These are phyloP conservation scores for Diplotaxis tenuifolia DNA, from an alignment of 345 rosid species.

Conservation along the genomic window DNA sequence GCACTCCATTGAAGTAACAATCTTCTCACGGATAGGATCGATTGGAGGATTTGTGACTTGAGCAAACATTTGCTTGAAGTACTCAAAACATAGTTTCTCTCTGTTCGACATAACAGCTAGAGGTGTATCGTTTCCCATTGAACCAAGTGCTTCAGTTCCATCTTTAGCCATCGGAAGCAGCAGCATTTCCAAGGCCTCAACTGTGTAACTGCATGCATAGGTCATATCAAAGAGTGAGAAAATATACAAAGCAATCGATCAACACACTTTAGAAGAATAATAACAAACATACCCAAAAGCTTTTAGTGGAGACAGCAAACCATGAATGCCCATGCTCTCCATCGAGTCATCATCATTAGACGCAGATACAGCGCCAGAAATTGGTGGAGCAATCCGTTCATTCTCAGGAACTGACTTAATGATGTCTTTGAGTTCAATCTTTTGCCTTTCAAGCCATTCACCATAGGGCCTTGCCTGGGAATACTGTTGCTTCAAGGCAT, in stretches of 20 bases:
- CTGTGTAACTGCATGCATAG: conserved; percentile 66
- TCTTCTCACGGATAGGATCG: conserved; percentile 97
- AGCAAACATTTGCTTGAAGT: conserved; percentile 99
- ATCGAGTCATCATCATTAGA: conserved; percentile 69
- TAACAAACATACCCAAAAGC: conserved; percentile 79
- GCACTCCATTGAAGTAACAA: conserved; percentile 98
- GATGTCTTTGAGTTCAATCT: conserved; percentile 73
- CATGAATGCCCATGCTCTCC: conserved; percentile 90
- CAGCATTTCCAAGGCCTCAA: conserved; percentile 97
- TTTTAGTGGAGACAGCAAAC: conserved; percentile 84
- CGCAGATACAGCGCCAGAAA: conserved; percentile 69
- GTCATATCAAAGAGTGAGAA: conserved; percentile 8
- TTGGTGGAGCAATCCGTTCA: conserved; percentile 54
- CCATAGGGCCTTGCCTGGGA: conserved; percentile 86
- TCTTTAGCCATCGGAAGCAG: conserved; percentile 99
- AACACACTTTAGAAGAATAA: background rate
- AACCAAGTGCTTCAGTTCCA: conserved; percentile 95
- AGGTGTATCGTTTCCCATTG: conserved; percentile 99
- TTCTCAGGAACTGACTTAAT: conserved; percentile 66
- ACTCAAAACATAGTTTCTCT: conserved; percentile 87
- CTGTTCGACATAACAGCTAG: conserved; percentile 94
- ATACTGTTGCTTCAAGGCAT: conserved; percentile 92
- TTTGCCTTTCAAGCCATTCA: conserved; percentile 89
- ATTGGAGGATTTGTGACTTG: conserved; percentile 99
- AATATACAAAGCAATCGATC: background rate